These are phyloP conservation scores for Gyromitra esculenta DNA, from an alignment of 2,329 filamentous ascomycete species.

Conservation along the genomic window DNA sequence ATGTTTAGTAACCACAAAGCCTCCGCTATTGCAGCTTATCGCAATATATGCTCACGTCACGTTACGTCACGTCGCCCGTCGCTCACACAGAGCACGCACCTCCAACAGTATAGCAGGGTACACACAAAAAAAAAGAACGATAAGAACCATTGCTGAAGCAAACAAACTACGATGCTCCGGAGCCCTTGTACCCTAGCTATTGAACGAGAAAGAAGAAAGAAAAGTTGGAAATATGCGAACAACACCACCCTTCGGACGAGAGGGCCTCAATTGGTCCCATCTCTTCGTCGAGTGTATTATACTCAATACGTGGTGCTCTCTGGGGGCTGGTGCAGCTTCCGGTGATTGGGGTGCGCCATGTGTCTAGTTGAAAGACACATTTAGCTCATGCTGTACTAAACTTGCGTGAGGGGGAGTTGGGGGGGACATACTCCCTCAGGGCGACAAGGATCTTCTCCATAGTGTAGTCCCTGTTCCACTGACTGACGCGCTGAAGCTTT, in stretches of 20 bases:
- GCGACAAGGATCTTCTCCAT: slow-evolving; percentile 95
- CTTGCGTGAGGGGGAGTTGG: neutral
- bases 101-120: neutral
- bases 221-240: neutral
- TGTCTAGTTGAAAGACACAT: slow-evolving; percentile 68
- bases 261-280: neutral
- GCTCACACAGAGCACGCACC: neutral
- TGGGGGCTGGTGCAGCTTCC: slow-evolving; percentile 92
- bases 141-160: slow-evolving; percentile 16
- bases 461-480: slow-evolving; percentile 92
- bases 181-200: slow-evolving; percentile 37
- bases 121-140: slow-evolving; percentile 7
- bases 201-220: slow-evolving; percentile 30
- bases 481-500: slow-evolving; percentile 82
- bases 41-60: neutral
- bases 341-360: slow-evolving; percentile 90
- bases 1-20: neutral
- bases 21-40: neutral
- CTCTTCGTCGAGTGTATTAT: neutral
- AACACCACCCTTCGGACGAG: neutral
- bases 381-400: slow-evolving; percentile 34
- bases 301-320: slow-evolving; percentile 74
- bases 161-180: slow-evolving; percentile 34
- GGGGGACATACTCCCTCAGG: slow-evolving; percentile 72
- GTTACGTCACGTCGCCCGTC: no score